Conservation (phyloP, 306 rosid species). For the Vigna trinervia region DNA sequence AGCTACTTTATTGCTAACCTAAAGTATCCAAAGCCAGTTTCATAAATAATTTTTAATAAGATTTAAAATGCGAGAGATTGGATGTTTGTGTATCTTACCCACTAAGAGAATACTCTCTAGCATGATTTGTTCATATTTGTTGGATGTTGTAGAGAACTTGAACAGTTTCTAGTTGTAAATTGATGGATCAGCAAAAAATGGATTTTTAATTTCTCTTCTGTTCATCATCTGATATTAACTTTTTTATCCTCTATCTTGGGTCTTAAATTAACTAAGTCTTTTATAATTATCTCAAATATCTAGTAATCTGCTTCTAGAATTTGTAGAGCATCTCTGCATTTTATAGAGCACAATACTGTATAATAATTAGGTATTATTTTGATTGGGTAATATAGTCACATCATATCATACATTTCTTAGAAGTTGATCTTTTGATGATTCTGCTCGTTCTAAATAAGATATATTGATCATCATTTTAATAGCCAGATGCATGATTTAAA, state of each 20-base stretch:
- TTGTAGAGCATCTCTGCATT: neutral
- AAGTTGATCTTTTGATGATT: slow-evolving; percentile 17
- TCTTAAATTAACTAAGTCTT: neutral
- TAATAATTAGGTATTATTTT: neutral
- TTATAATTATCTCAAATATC: neutral
- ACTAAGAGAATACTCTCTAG: neutral
- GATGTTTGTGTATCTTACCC: neutral
- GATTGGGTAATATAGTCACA: neutral
- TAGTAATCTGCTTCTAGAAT: neutral
- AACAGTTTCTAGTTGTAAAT: neutral
- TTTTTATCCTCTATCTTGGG: neutral
- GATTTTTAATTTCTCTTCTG: slow-evolving; percentile 9
- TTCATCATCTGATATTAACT: neutral
- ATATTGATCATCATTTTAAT: neutral
- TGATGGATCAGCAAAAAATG: neutral
- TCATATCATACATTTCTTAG: neutral
- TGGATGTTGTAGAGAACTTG: neutral
- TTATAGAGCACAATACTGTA: neutral
- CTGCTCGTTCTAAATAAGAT: slow-evolving; percentile 8
- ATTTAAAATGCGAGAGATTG: neutral
- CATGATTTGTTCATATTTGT: neutral
- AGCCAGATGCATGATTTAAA: neutral
- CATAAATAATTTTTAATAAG: neutral
- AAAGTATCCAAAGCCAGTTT: slow-evolving; percentile 9
- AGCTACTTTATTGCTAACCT: neutral